These are phyloP conservation scores for Sporothrix protearum DNA, from an alignment of 2,329 filamentous ascomycete genomes.

Conservation along the genomic window DNA sequence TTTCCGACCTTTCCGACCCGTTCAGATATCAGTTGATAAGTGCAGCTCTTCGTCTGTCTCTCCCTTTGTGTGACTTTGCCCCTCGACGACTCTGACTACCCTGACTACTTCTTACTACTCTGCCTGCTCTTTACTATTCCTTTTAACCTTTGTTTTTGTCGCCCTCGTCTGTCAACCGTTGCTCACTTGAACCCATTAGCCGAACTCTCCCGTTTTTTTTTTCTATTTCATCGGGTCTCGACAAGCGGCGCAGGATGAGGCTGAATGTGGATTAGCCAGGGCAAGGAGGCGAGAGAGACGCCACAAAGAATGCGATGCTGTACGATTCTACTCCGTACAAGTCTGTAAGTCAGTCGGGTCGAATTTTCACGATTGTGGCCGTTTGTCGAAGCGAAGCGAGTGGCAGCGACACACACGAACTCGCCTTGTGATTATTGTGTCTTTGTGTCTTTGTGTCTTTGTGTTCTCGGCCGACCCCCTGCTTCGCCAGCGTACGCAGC, in stretches of 20 bases:
- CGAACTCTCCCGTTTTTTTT: background rate
- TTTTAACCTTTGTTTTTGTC: background rate
- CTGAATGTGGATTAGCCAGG: conserved; percentile 5
- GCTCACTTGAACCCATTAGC: too few relatives aligned
- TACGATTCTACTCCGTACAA: background rate
- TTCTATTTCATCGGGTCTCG: background rate
- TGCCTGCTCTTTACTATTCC: background rate
- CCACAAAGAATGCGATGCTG: background rate
- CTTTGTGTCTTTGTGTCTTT: background rate
- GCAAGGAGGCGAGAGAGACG: background rate
- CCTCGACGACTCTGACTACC: background rate
- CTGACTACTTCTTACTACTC: background rate
- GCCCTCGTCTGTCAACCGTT: background rate
- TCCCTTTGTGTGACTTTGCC: background rate
- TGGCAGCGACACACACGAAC: background rate
- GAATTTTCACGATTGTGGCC: background rate
- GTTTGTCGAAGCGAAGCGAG: background rate
- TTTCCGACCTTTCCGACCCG: too few relatives aligned
- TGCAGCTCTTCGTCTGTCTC: background rate
- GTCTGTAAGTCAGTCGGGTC: background rate
- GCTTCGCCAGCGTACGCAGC: background rate
- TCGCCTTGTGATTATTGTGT: too few relatives aligned
- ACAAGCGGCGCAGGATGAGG: conserved; percentile 17
- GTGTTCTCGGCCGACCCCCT: background rate
- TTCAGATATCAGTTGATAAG: background rate